Base-by-base conservation (phyloP, 208 protist genomes). In the Leishmania amazonensis region DNA sequence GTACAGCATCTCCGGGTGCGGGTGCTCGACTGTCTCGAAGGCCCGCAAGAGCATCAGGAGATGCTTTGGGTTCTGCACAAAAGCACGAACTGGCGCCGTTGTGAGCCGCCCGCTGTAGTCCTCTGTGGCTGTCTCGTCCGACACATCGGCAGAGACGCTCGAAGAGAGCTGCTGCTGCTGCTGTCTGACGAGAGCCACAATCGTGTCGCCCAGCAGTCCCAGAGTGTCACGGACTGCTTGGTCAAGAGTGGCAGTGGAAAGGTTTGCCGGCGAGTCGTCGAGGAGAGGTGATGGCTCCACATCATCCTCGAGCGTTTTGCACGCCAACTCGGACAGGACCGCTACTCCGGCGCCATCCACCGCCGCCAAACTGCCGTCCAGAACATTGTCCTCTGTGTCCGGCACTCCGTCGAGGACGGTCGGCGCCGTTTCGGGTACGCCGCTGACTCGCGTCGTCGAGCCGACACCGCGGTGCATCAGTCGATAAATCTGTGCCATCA, bases 1-100 rank as follows among this genome's bases (percentile, higher is more conserved):
- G 79, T 94, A 93, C 42, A 96, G 81, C 68, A 97, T 84, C n/a
- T 84, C 81, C 58, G 80, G 53, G 78, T 86, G 86, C 77, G 86
- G 45, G 79, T 72, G 68, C 82, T 81, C 53, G 9, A 88, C 86
- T 28, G 78, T 82, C 70, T 95, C 94, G 80, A 93, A 96, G 51
- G 85, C 87, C 81, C 93, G 94, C 4, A 97, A 77, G n/a, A 97
- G 88, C 86, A 97, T 95, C n/a, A 97, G 81, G 40, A 95, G 74
- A 31, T 93, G 75, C 74, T 96, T 91, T 0, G 93, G 90, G 42
- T 83, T 76, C 80, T 93, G 77, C 42, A 75, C 51, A 9, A 62
- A 21, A 21, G 28, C n/a, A 28, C 58, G 58, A 17, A 21, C 60
- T 9, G 77, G 57, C 47, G 57, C 75, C n/a, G 21, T 42, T 53